A percentile compares a stretch with the other conserved stretches of the same genome.
Evolutionary conservation across 1,284 basidiomycete genomes (phyloP).

Genomic region (Ustilago shanxiensis): DNA sequence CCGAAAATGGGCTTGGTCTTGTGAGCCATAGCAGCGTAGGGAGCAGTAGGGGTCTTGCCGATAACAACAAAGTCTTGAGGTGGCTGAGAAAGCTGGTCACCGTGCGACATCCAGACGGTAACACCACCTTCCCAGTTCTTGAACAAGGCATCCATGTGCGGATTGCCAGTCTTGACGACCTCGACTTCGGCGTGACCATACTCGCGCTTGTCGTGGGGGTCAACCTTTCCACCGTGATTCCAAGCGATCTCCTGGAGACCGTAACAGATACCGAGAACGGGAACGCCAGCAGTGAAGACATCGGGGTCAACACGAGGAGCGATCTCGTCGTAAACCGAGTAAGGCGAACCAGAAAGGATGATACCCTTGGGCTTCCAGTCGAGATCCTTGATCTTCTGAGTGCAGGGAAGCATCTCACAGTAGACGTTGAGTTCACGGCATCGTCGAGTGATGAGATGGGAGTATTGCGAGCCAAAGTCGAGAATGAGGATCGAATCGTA

Average conservation of each 20-base stretch:
- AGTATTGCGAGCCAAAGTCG: conserved; percentile 99
- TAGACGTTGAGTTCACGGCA: conserved; percentile 98
- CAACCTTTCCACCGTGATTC: conserved; percentile 87
- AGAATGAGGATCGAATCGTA: conserved; percentile 97
- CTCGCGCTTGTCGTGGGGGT: conserved; percentile 90
- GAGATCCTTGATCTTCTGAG: conserved; percentile 88
- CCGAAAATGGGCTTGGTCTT: conserved; percentile 90
- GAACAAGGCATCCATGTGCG: conserved; percentile 80
- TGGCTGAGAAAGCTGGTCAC: conserved; percentile 87
- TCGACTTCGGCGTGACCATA: conserved; percentile 91
- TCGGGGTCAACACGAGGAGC: conserved; percentile 94
- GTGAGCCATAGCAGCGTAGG: conserved; percentile 94
- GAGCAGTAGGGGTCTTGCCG: conserved; percentile 87
- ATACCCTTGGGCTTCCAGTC: conserved; percentile 97
- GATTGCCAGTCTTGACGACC: conserved; percentile 78
- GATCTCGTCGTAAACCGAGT: conserved; percentile 94
- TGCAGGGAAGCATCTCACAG: conserved; percentile 98
- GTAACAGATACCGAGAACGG: conserved; percentile 97
- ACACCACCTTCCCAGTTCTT: conserved; percentile 82
- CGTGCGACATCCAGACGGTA: conserved; percentile 99
- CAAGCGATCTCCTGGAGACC: conserved; percentile 98
- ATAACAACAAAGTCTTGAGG: conserved; percentile 90
- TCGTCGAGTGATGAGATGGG: conserved; percentile 96
- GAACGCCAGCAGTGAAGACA: conserved; percentile 91
- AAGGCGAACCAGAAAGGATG: conserved; percentile 97